Evolutionary conservation across 805 yeast species (phyloP), one percentile per base, ranked within the genome.

Genomic region (Candida piceae): DNA sequence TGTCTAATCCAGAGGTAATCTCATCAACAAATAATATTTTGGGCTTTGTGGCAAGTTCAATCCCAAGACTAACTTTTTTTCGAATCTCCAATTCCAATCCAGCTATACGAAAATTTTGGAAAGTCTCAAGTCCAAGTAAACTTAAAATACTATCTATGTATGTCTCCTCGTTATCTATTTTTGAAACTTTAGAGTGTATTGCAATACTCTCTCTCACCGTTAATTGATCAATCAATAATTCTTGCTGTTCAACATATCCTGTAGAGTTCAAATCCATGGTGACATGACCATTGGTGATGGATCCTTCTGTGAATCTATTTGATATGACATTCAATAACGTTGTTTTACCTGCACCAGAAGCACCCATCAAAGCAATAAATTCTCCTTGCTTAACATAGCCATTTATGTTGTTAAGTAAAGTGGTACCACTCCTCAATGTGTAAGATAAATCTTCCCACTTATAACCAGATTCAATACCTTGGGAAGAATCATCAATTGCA

Each of bases 201-300:
- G 74, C 58, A 22, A 72, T 54, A 0, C 74, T 62, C 45, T 72
- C 77, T 32, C 71, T 50, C 15, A 72, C 76, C n/a, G 76, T 67
- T 16, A 67, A 50, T 38, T 66, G 59, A 15, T 66, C 62, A 34
- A 70, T 48, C 36, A 69, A 74, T 12, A 70, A 53, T 58, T 72
- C 78, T 46, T 72, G 75, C 46, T 72, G 78, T 46, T 72, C 75
- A 21, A 72, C 78, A 42, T 70, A 72, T 28, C 76, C 77, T 22
- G 68, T 66, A 40, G 67, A 53, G 49, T 74, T 64, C 60, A 66
- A 62, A 34, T 66, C 72, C 16, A 29, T 17, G 4, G 42, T 31
- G 10, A 32, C 24, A 2, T 19, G 13, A 11, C 35, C 39, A 39
- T 74, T 76, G 21, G 73, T 66, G 18, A 72, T 57, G 10, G 63